Evolutionary conservation across 495 filamentous ascomycete species (phyloP), one percentile per base, ranked within the genome.

Genomic region (Massariosphaeria phaeospora): DNA sequence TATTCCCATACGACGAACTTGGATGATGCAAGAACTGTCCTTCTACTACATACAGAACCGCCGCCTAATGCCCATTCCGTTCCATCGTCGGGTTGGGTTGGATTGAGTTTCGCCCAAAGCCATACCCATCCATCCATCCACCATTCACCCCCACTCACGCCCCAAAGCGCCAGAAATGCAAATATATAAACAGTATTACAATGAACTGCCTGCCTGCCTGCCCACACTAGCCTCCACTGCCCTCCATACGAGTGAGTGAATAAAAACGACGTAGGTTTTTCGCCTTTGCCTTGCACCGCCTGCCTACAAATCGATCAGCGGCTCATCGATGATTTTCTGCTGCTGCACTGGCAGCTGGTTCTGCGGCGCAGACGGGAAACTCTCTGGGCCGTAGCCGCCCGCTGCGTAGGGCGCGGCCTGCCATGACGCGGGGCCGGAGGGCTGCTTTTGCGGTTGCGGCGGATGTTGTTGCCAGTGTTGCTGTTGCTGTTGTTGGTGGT

Each of bases 301-400:
- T 17, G 18, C 17, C 30, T 71, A 88, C 50, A 88, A 73, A 66
- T 97, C 91, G 71, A 97, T 97, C 69, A 97, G 72, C 63, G 86
- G 90, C 70, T 97, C 91, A 70, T 97, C 91, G 51, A 88, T 75
- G 13, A 52, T 51, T 56, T 55, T 69, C 48, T 73, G 74, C 51
- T 79, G 76, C 51, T 79, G 76, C 26, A 52, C 69, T 40, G 74
- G 75, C 48, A 79, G 75, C 29, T 80, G 75, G 59, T 85, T 78
- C 60, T 80, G 81, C 26, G 81, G 81, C 45, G 77, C 86, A 0
- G 74, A 70, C 36, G 85, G 83, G 65, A 89, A 84, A 27, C 52
- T 59, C 31, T 86, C 79, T 59, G 83, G 79, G 2, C 73, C 74
- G 60, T 85, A 88, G 9, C 82, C 75, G 2, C 55, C 55, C 9